Evolutionary conservation across 129 eudicot species (phyloP), one percentile per base, ranked within the genome.

Genomic region (Artemisia argyi): DNA sequence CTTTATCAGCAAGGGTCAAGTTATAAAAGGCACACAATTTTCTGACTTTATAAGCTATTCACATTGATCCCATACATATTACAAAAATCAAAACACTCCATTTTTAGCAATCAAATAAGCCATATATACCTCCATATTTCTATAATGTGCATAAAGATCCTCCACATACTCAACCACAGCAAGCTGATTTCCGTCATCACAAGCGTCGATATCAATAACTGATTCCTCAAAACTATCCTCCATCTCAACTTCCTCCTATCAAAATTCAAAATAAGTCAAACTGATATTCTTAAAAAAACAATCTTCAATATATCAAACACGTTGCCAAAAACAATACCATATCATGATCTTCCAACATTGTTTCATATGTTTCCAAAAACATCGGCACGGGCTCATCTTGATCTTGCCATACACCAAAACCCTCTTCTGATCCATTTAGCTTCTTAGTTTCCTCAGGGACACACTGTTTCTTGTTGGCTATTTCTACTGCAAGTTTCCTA

Each of bases 201-300:
- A 66, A 75, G 79, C 63, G 28, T 92, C 97, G 6, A 92, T 92
- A 72, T 92, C 89, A 26, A 79, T 6, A 13, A 92, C 59, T 1
- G 86, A 61, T 26, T 91, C 97, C 56, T 91, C 96, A 71, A 78
- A 81, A 4, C 79, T 83, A 75, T 91, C 97, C 71, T 88, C 97
- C 97, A 89, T 89, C 68, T 88, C 96, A 74, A 88, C 85, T 39
- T 88, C 97, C 77, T 80, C 73, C 83, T 79, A 48, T 11, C 26
- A 32, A 65, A 53, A 9, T 26, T 68, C 55, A 3, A 20, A 39
- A 26, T 78, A 16, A 74, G 69, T 39, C 59, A 46, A 56, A 1
- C 71, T 47, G 19, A 75, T 44, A 30, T 54, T 54, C 67, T 20
- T 22, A 30, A 24, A 0, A 35, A 65, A 69, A 58, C 10, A 69